phyloP scores from a whole-genome alignment of 768 basidiomycete species.

The Trametes elegans region DNA sequence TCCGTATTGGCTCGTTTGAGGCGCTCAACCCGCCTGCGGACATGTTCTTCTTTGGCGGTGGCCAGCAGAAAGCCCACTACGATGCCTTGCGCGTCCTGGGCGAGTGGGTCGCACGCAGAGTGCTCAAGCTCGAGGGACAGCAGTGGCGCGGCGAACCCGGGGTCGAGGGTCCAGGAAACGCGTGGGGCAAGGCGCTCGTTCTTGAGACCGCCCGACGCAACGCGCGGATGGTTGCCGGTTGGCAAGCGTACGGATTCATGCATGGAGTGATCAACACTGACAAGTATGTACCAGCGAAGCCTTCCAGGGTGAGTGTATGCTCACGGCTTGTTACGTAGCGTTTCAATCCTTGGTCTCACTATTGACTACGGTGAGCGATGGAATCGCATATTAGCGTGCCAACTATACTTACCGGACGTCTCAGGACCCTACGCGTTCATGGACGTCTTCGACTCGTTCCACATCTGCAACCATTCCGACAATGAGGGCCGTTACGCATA shows the following conservation, averaged over 20 bases:
- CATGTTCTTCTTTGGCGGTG: constrained; percentile 71
- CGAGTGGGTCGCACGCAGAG: constrained; percentile 66
- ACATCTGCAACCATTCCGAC: constrained; percentile 92
- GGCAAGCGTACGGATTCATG: constrained; percentile 96
- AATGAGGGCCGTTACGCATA: constrained; percentile 77
- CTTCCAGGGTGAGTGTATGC: constrained; percentile 7
- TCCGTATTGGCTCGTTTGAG: constrained; percentile 91
- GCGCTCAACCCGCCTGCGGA: constrained; percentile 70
- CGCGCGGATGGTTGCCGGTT: constrained; percentile 89
- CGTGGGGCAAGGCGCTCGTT: constrained; percentile 73
- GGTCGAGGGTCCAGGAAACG: constrained; percentile 39
- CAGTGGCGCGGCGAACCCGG: constrained; percentile 34
- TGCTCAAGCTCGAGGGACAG: constrained; percentile 47
- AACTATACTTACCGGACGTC: background rate
- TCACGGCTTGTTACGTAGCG: constrained; percentile 36
- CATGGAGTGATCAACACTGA: constrained; percentile 98
- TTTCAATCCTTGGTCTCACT: constrained; percentile 72
- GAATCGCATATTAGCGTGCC: background rate
- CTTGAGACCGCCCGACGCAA: constrained; percentile 81
- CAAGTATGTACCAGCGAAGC: constrained; percentile 59
- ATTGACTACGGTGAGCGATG: constrained; percentile 68
- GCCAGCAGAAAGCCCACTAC: constrained; percentile 70
- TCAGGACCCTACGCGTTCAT: constrained; percentile 90
- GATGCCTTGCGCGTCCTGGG: constrained; percentile 75
- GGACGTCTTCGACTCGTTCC: constrained; percentile 83